Evolutionary conservation across 345 rosid genomes (phyloP), one percentile per base, ranked within the genome.

Genomic region (Mercurialis annua): DNA sequence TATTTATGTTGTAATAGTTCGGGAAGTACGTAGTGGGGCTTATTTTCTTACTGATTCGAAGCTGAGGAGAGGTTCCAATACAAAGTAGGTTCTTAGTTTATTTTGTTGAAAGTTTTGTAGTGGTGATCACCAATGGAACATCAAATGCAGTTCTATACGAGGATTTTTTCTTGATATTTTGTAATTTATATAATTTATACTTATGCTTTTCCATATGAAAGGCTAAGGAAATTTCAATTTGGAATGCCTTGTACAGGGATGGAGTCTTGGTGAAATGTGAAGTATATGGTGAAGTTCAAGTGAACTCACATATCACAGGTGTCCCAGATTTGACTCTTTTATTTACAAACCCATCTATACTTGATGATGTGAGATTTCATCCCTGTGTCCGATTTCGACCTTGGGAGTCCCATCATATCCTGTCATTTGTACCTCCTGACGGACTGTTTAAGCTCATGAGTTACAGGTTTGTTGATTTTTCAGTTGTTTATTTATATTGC

Each of bases 381-480:
- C 93, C 98, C 6, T 87, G 92, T 79, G 93, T 94, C 57, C 96
- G 98, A n/a, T 92, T 81, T 76, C 85, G 92, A 59, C 96, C 93
- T 21, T 92, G 99, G 99, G 99, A 92, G 66, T 85, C 98, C 51
- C 87, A 89, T 82, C 98, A 92, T 77, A 73, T 89, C 70, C 82
- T 94, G 47, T 89, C 99, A 33, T 94, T 94, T 80, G 90, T 94
- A 48, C 99, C 99, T 76, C 98, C 99, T 52, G 99, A 94, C 77
- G 98, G 99, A 63, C 84, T 77, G 71, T 94, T 94, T 77, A 92
- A 82, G 81, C 98, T 91, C 80, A 89, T 94, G 99, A 91, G 89
- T 81, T 94, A 94, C 88, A 91, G 98, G 98, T 88, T 27, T 18
- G 76, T 74, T 42, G 18, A 40, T 21, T 60, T 42, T 60, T 29